phyloP scores from a whole-genome alignment of 495 filamentous ascomycete species.

The Annulohypoxylon moriforme region DNA sequence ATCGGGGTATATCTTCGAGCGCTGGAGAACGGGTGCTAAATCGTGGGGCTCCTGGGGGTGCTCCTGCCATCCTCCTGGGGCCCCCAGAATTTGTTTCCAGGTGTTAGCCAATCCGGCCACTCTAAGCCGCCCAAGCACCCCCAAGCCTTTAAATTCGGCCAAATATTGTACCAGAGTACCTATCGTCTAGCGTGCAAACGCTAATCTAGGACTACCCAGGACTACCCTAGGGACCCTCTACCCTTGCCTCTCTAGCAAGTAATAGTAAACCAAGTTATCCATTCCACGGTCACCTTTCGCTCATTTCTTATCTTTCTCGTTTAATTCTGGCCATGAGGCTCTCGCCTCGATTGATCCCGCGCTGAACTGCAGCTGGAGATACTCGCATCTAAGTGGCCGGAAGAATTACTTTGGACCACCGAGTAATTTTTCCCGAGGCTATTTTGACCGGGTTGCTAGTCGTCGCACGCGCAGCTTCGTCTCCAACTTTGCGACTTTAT shows the following conservation, averaged over 20 bases:
- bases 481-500: constrained; percentile 14
- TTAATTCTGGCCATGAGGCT: constrained; percentile 28
- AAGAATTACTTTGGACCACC: constrained; percentile 43
- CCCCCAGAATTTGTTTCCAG: constrained; percentile 13
- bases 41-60: constrained; percentile 32
- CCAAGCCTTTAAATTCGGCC: constrained; percentile 36
- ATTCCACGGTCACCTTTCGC: constrained; percentile 12
- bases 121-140: too few species aligned
- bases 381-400: constrained; percentile 42
- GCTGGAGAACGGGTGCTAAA: constrained; percentile 11
- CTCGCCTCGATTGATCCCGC: constrained; percentile 29
- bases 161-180: constrained; percentile 39
- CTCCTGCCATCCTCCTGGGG: too few species aligned
- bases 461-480: constrained; percentile 19
- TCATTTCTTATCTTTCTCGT: constrained; percentile 35
- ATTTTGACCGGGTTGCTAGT: constrained; percentile 11
- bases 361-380: constrained; percentile 29
- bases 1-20: constrained; percentile 31
- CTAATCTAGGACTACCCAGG: background rate
- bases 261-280: background rate
- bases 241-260: background rate
- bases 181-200: constrained; percentile 22
- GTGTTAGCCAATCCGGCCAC: constrained; percentile 16
- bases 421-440: constrained; percentile 39
- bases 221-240: too few species aligned